phyloP scores from a whole-genome alignment of 1,284 basidiomycete species.

The Cutaneotrichosporon dermatis region DNA sequence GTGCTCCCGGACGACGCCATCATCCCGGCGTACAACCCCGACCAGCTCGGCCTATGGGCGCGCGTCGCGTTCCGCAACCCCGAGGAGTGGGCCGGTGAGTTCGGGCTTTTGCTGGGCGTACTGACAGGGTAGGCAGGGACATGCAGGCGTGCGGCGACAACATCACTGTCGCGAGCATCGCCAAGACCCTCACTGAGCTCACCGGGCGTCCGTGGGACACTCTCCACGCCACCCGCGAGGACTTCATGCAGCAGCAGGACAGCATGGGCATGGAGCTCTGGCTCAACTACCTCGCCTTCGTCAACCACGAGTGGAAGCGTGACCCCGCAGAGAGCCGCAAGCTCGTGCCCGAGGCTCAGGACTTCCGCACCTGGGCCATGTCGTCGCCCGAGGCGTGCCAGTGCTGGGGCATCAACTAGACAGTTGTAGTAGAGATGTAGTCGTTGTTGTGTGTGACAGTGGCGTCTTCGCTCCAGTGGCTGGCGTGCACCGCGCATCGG shows the following conservation, averaged over 20 bases:
- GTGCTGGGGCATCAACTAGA: no score
- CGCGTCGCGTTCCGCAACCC: slow-evolving; percentile 29
- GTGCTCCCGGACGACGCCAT: slow-evolving; percentile 27
- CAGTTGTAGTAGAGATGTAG: no score
- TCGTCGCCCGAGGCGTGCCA: no score
- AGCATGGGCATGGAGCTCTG: slow-evolving; percentile 12
- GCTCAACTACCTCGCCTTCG: slow-evolving; percentile 21
- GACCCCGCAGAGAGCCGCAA: slow-evolving; percentile 2
- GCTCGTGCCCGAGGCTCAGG: slow-evolving; percentile 11
- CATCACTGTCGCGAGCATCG: slow-evolving; percentile 11
- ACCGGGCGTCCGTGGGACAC: slow-evolving; percentile 7
- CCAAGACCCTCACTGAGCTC: slow-evolving; percentile 5
- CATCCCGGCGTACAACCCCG: slow-evolving; percentile 24
- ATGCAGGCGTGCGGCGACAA: slow-evolving; percentile 13
- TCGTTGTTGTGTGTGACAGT: no score
- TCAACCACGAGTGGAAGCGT: slow-evolving; percentile 9
- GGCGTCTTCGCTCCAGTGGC: no score
- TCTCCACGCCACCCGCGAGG: slow-evolving; percentile 2
- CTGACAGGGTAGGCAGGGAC: slow-evolving; percentile 13
- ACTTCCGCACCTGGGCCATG: slow-evolving; percentile 4
- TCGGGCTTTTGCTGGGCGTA: no score
- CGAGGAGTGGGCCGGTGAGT: slow-evolving; percentile 33
- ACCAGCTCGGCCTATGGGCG: slow-evolving; percentile 33
- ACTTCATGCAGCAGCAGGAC: slow-evolving; percentile 4
- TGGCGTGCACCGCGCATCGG: no score